Evolutionary conservation across 2,329 filamentous ascomycete genomes (phyloP), one percentile per base, ranked within the genome.

Genomic region (Ophiostoma ips): DNA sequence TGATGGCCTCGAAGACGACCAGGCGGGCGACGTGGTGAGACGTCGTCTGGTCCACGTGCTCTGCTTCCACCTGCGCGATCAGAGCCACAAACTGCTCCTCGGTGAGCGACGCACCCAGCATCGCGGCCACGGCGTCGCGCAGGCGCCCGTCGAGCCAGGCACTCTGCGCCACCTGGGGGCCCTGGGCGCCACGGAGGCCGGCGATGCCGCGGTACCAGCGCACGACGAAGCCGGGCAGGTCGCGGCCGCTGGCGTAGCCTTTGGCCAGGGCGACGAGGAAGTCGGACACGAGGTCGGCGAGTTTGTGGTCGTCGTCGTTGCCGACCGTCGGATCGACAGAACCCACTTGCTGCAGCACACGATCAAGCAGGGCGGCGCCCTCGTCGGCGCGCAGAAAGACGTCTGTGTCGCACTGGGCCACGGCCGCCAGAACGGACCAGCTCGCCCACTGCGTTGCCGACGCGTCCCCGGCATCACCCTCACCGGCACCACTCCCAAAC

Each of bases 391-490:
- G 33, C 58, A 66, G 57, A 44, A 76, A 72, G 8, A 69, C 63
- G 44, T 74, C 72, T 0, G 70, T 64, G 35, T 76, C 72, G 41
- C 72, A 70, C 8, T 61, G 60, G 1, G 70, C 64, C 24, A 70
- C 57, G 12, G 61, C 61, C 13, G 64, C 67, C 7, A 72, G 55
- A 10, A 75, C 57, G 0, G 53, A 53, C 71, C 73, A 74, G 43
- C 72, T 65, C 3, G 64, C 66, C 57, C 4, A 62, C 56, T 21
- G 7, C 15, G 11, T n/a, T 12, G 18, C 13, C 13, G n/a, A 3
- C 13, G 9, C 16, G 5, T 21, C 12, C 21, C 6, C 37, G 37
- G 16, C 16, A 5, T 16, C 11, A 28, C 5, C 24, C 24, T n/a
- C n/a, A n/a, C n/a, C n/a, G n/a, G n/a, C n/a, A n/a, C n/a, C n/a